Conservation (phyloP, 495 filamentous ascomycete species). For the Hamigera avellanea region DNA sequence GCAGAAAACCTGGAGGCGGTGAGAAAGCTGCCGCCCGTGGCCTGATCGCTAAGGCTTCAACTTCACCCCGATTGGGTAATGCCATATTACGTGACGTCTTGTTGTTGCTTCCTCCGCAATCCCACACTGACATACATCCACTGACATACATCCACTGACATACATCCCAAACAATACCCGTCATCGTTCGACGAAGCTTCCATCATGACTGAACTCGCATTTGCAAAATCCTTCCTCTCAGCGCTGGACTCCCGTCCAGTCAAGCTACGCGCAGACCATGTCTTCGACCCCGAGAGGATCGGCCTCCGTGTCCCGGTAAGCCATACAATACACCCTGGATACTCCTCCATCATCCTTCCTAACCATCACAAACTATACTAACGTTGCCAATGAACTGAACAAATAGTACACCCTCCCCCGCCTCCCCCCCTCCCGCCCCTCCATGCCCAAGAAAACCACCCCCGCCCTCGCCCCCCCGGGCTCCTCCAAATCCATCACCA, state of each 20-base stretch:
- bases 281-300: constrained; percentile 68
- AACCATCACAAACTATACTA: no score
- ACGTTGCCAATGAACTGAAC: no score
- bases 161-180: no score
- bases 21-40: constrained; percentile 1
- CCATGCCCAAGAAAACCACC: constrained; percentile 36
- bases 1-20: constrained; percentile 27
- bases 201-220: constrained; percentile 74
- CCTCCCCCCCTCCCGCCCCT: constrained; percentile 35
- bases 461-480: constrained; percentile 29
- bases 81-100: no score
- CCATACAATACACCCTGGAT: constrained; percentile 2
- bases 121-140: no score
- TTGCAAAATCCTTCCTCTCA: constrained; percentile 73
- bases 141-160: no score
- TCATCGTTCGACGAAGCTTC: no score
- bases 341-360: no score
- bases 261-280: constrained; percentile 73
- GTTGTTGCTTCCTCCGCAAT: not conserved
- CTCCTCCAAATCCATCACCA: constrained; percentile 37
- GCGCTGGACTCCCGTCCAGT: constrained; percentile 62
- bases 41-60: constrained; percentile 4
- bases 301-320: constrained; percentile 60
- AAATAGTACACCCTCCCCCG: constrained; percentile 34
- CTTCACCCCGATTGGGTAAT: constrained; percentile 10